phyloP scores from a whole-genome alignment of 192 early-diverging fungal species.

The Backusella psychrophila region DNA sequence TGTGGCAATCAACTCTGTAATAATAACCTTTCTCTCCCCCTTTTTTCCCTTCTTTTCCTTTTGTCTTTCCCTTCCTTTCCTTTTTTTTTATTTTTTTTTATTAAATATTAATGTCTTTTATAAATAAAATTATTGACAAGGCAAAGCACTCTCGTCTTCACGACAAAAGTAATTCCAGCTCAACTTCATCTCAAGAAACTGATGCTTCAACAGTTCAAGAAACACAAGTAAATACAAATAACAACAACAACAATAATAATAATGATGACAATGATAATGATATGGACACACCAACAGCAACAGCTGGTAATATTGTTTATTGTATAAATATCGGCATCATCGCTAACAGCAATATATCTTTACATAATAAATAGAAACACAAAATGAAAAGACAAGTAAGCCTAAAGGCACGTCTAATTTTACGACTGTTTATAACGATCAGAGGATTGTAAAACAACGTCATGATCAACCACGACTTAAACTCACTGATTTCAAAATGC shows the following conservation, averaged over 20 bases:
- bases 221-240: background rate
- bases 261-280: constrained; percentile 12
- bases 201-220: background rate
- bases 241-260: background rate
- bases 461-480: constrained; percentile 49
- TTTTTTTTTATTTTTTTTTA: background rate
- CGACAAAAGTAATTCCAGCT: background rate
- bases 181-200: background rate
- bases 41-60: background rate
- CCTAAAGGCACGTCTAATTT: background rate
- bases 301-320: background rate
- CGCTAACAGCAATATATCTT: background rate
- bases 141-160: constrained; percentile 22
- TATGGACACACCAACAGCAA: background rate
- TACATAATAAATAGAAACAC: background rate
- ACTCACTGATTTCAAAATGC: constrained; percentile 81
- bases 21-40: background rate
- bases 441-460: constrained; percentile 29
- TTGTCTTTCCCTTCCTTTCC: background rate
- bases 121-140: constrained; percentile 37
- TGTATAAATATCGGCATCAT: background rate
- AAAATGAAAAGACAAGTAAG: background rate
- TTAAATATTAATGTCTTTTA: constrained; percentile 30
- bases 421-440: constrained; percentile 30
- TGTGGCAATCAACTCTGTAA: background rate